These are phyloP conservation scores for Colletotrichum coccodes DNA, from an alignment of 2,329 filamentous ascomycete species.

Conservation along the genomic window DNA sequence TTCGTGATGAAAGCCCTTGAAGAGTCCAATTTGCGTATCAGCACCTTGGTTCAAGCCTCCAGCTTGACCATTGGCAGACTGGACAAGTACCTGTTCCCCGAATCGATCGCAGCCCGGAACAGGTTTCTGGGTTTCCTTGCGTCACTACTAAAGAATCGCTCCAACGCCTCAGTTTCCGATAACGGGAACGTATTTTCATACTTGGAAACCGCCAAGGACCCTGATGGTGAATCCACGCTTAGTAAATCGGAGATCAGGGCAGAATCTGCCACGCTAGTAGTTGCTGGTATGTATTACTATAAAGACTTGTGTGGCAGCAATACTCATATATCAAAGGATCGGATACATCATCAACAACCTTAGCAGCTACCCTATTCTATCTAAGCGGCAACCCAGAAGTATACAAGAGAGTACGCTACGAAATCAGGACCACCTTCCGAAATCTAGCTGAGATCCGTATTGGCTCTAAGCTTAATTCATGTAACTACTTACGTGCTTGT, in stretches of 20 bases:
- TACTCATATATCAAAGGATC: conserved; percentile 35
- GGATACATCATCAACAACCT: conserved; percentile 51
- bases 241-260: conserved; percentile 50
- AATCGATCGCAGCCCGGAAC: conserved; percentile 10
- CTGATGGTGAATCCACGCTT: conserved; percentile 51
- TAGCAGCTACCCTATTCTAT: conserved; percentile 51
- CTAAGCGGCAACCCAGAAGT: conserved; percentile 43
- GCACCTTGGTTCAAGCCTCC: conserved; percentile 28
- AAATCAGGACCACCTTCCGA: conserved; percentile 46
- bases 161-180: conserved; percentile 36
- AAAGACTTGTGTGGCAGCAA: neutral
- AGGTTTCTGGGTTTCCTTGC: conserved; percentile 20
- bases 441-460: conserved; percentile 47
- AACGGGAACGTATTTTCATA: conserved; percentile 60
- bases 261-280: conserved; percentile 50
- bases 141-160: conserved; percentile 27
- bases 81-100: conserved; percentile 8
- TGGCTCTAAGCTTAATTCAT: conserved; percentile 43
- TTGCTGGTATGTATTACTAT: conserved; percentile 35
- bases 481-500: conserved; percentile 52
- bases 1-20: conserved; percentile 33
- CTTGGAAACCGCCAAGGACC: conserved; percentile 56
- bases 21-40: conserved; percentile 37
- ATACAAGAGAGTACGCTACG: conserved; percentile 41
- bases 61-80: conserved; percentile 6